These are phyloP conservation scores for Moricandia arvensis DNA, from an alignment of 345 rosid genomes.

Conservation along the genomic window DNA sequence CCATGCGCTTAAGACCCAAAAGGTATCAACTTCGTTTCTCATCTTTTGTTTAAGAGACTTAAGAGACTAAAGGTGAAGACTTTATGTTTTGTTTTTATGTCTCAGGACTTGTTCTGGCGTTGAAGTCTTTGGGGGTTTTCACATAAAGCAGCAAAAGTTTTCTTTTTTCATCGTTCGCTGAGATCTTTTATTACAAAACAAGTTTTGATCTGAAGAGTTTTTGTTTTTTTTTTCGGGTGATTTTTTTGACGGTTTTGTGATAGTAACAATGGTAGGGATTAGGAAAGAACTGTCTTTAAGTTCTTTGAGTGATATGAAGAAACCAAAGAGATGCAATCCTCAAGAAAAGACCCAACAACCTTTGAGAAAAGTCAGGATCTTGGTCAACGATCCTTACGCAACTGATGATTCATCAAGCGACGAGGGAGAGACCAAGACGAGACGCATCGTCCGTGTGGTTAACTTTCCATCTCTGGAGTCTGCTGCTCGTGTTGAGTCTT, in stretches of 20 bases:
- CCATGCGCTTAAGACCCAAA: slow-evolving; percentile 93
- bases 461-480: slow-evolving; percentile 36
- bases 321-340: slow-evolving; percentile 21
- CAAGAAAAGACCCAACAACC: slow-evolving; percentile 31
- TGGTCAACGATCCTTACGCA: slow-evolving; percentile 77
- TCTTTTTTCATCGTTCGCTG: slow-evolving; percentile 53
- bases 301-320: slow-evolving; percentile 31
- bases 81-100: neutral
- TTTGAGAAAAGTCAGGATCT: slow-evolving; percentile 62
- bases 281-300: slow-evolving; percentile 21
- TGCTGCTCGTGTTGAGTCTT: slow-evolving; percentile 8
- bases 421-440: slow-evolving; percentile 60
- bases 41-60: neutral
- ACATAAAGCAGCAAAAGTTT: slow-evolving; percentile 59
- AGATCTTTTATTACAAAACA: slow-evolving; percentile 44
- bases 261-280: slow-evolving; percentile 40
- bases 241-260: slow-evolving; percentile 27
- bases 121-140: slow-evolving; percentile 73
- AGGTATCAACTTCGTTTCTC: slow-evolving; percentile 52
- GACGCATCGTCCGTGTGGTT: slow-evolving; percentile 60
- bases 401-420: slow-evolving; percentile 86
- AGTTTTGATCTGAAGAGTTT: slow-evolving; percentile 12
- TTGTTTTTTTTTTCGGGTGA: too few relatives aligned
- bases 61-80: neutral
- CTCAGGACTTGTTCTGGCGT: slow-evolving; percentile 85